Evolutionary conservation across 176 grass and related monocot genomes (phyloP).

Genomic region (Lolium multiflorum): DNA sequence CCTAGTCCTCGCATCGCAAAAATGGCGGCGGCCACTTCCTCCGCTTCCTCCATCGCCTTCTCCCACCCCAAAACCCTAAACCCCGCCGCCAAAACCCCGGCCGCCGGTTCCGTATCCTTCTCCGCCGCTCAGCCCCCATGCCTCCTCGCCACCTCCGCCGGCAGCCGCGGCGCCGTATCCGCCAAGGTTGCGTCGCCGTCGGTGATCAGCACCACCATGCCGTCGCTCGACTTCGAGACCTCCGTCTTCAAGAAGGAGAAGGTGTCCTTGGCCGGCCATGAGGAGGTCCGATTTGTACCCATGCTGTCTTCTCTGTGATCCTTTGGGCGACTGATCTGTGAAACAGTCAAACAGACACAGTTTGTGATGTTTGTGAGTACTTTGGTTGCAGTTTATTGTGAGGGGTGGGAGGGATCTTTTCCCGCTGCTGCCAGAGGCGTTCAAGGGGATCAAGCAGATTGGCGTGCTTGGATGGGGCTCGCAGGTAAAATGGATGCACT

Average conservation of each 20-base stretch:
- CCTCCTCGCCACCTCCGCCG: not conserved
- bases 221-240: conserved; percentile 81
- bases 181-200: conserved; percentile 57
- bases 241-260: conserved; percentile 92
- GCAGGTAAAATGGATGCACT: conserved; percentile 58
- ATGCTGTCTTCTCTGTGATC: not conserved
- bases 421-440: conserved; percentile 75
- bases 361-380: conserved; percentile 16
- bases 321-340: not conserved
- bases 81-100: conserved; percentile 35
- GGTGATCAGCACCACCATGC: conserved; percentile 47
- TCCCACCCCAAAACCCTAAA: conserved; percentile 62
- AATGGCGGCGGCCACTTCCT: conserved; percentile 65
- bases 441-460: conserved; percentile 92
- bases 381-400: conserved; percentile 72
- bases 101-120: conserved; percentile 27
- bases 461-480: conserved; percentile 94
- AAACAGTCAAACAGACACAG: not conserved
- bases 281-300: conserved; percentile 61
- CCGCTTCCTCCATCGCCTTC: conserved; percentile 48
- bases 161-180: conserved; percentile 43
- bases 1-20: conserved; percentile 28
- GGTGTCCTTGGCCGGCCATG: conserved; percentile 86
- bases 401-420: conserved; percentile 93
- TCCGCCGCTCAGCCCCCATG: conserved; percentile 15